Base-by-base conservation (phyloP, 192 early-diverging fungal genomes). In the Jimgerdemannia flammicorona region DNA sequence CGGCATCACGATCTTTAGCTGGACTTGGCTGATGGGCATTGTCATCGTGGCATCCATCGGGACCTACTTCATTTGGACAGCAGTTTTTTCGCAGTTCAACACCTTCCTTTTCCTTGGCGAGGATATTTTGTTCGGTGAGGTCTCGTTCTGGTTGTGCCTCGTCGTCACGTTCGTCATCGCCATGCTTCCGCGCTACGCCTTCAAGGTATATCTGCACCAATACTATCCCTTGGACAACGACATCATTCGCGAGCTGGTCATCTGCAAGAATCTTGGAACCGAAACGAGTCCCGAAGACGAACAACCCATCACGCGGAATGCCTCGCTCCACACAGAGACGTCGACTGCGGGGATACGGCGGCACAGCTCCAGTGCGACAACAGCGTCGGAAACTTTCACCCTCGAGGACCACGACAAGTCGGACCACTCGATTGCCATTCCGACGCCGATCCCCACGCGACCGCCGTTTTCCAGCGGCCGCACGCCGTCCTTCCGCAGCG, bases 191-290 rank as follows among this genome's bases (percentile, higher is more conserved):
- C 91, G 94, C 59, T 84, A 91, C 64, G 80, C 86, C 41, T 81
- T 85, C 65, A 90, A 92, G 81, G 93, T 90, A 78, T 79, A 85
- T 59, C 82, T 87, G 17, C 92, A 93, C 42, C 86, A 89, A 44
- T 88, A 93, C 76, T 83, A 83, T 43, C 96, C 96, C 1, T 93
- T 86, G 64, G 94, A 98, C 80, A 90, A 90, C 6, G 91, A 96
- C 41, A 88, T 98, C 54, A 88, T 98, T 67, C 94, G 94, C 65
- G 96, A 96, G 41, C 94, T 89, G 78, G 96, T 68, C 67, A 20
- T 68, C 9, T 68, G 67, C 67, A 93, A 0, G 93, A 89, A 70
- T 94, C 93, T 3, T 92, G 94, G 8, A 88, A 84, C 74, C 95
- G 67, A 68, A 41, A 9, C 19, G 7, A 41, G 19, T 7, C 40